phyloP scores from a whole-genome alignment of 306 rosid genomes.

The Prunus campanulata region DNA sequence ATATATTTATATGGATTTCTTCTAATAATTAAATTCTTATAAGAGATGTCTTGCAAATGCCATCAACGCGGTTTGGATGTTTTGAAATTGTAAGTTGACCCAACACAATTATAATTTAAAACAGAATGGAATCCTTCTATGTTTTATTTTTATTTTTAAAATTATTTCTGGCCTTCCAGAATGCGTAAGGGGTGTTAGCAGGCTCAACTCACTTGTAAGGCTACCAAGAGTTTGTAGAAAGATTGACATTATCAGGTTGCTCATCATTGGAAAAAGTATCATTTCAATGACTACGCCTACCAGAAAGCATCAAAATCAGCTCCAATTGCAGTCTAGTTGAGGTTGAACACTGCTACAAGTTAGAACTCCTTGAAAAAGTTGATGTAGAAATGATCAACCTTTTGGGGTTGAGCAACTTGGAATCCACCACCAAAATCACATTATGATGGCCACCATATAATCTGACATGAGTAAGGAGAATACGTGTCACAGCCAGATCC shows the following conservation, averaged over 20 bases:
- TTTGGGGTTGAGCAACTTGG: background rate
- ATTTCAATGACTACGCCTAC: background rate
- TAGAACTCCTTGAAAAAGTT: background rate
- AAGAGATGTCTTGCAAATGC: too few relatives aligned
- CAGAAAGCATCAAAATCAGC: rapidly evolving
- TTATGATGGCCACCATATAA: background rate
- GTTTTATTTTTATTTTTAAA: too few relatives aligned
- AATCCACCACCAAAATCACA: background rate
- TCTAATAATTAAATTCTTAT: too few relatives aligned
- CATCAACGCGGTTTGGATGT: too few relatives aligned
- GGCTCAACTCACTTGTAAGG: background rate
- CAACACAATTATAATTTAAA: too few relatives aligned
- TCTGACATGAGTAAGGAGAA: too few relatives aligned
- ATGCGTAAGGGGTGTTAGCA: background rate
- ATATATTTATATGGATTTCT: too few relatives aligned
- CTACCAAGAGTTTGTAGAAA: background rate
- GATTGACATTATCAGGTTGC: rapidly evolving
- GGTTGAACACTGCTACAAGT: too few relatives aligned
- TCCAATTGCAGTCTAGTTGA: too few relatives aligned
- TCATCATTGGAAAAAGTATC: background rate
- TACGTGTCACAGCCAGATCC: background rate
- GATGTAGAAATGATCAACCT: background rate
- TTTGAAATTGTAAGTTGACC: too few relatives aligned
- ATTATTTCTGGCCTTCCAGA: background rate
- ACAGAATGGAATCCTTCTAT: too few relatives aligned